Conservation (phyloP, 208 protist genomes). For the Vickermania spadyakhi region DNA sequence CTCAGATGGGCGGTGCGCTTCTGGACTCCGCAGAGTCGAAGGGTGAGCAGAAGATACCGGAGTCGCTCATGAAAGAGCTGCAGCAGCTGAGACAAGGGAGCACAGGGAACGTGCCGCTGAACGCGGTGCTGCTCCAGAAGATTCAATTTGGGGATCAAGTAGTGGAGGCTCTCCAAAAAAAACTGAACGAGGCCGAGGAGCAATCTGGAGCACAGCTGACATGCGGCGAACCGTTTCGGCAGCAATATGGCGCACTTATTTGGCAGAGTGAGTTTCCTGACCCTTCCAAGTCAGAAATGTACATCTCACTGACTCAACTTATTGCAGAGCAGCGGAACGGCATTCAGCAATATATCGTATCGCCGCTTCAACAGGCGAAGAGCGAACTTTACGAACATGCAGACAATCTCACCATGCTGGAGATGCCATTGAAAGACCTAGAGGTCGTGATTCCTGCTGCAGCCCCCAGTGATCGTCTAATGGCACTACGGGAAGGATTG, state of each 20-base stretch:
- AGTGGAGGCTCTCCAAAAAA: conserved; percentile 38
- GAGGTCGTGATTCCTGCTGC: conserved; percentile 80
- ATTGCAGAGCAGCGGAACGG: conserved; percentile 43
- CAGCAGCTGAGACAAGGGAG: conserved; percentile 23
- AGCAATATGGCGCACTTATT: conserved; percentile 71
- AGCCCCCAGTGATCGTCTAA: conserved; percentile 36
- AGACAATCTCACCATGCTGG: conserved; percentile 49
- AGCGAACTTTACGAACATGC: conserved; percentile 34
- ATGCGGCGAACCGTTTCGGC: conserved; percentile 29
- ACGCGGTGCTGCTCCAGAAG: not conserved
- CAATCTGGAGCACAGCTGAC: conserved; percentile 48
- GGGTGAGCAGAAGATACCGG: conserved; percentile 35
- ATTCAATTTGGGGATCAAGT: not conserved
- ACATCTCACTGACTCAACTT: conserved; percentile 34
- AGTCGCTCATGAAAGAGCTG: conserved; percentile 47
- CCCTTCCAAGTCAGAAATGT: conserved; percentile 34
- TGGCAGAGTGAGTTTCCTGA: conserved; percentile 45
- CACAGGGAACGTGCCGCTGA: not conserved
- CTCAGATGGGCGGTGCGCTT: conserved; percentile 45
- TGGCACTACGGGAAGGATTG: conserved; percentile 34
- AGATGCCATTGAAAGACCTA: conserved; percentile 60
- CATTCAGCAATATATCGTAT: conserved; percentile 30
- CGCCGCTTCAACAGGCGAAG: conserved; percentile 36
- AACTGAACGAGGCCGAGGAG: conserved; percentile 43
- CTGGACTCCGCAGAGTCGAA: conserved; percentile 49